These are phyloP conservation scores for Rhizopogon parksii DNA, from an alignment of 1,284 basidiomycete genomes.

Conservation along the genomic window DNA sequence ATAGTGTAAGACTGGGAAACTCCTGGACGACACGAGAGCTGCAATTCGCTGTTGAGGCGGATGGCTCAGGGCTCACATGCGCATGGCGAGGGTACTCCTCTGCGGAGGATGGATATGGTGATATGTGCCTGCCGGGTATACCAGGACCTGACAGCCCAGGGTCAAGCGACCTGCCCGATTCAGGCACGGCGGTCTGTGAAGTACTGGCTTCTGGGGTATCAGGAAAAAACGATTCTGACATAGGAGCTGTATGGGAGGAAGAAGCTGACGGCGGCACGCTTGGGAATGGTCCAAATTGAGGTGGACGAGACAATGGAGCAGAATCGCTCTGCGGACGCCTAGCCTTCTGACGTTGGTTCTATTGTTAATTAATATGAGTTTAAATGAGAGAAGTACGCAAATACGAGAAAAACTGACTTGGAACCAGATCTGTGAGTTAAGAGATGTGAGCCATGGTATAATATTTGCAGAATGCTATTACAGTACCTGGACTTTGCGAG, in stretches of 20 bases:
- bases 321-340: constrained; percentile 54
- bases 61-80: constrained; percentile 10
- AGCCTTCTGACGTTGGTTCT: constrained; percentile 80
- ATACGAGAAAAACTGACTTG: constrained; percentile 45
- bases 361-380: constrained; percentile 17
- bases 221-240: constrained; percentile 8
- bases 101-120: constrained; percentile 16
- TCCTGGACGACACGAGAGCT: constrained; percentile 9
- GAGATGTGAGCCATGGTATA: constrained; percentile 12
- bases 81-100: constrained; percentile 13
- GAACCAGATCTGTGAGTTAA: constrained; percentile 67
- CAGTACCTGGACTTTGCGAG: constrained; percentile 78
- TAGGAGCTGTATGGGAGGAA: constrained; percentile 16
- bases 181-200: constrained; percentile 10
- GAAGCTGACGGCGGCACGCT: constrained; percentile 33
- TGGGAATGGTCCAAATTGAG: constrained; percentile 56
- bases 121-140: constrained; percentile 40
- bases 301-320: constrained; percentile 42
- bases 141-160: constrained; percentile 53
- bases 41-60: constrained; percentile 5
- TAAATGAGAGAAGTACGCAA: constrained; percentile 9
- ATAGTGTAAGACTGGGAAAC: constrained; percentile 9
- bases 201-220: constrained; percentile 8
- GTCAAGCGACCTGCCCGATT: constrained; percentile 22
- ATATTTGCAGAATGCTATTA: constrained; percentile 13